Conservation (phyloP, 768 basidiomycete genomes). For the Asterophora parasitica region DNA sequence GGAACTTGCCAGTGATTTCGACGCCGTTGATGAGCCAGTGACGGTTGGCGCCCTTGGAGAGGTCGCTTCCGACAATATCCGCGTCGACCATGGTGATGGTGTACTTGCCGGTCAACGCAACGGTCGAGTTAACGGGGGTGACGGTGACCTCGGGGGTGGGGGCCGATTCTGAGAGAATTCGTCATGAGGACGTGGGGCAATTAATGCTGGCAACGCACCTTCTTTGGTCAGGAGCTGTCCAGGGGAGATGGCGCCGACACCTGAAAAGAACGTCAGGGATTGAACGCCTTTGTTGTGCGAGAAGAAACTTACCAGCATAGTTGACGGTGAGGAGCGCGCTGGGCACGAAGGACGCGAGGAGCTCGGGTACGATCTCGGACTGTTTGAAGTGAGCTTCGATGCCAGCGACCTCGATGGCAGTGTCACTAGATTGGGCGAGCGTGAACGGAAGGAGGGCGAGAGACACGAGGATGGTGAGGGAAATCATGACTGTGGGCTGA, state of each 20-base stretch:
- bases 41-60: slow-evolving; percentile 56
- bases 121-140: slow-evolving; percentile 43
- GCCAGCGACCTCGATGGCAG: slow-evolving; percentile 43
- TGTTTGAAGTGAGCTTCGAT: slow-evolving; percentile 67
- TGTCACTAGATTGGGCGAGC: slow-evolving; percentile 41
- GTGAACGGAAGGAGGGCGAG: slow-evolving; percentile 39
- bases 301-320: slow-evolving; percentile 33
- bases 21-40: slow-evolving; percentile 81
- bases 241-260: slow-evolving; percentile 44
- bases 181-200: not conserved
- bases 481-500: slow-evolving; percentile 25
- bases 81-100: slow-evolving; percentile 78
- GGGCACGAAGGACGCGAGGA: slow-evolving; percentile 59
- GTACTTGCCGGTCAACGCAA: slow-evolving; percentile 43
- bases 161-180: slow-evolving; percentile 44
- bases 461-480: slow-evolving; percentile 27
- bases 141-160: slow-evolving; percentile 51
- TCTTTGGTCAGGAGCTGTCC: slow-evolving; percentile 56
- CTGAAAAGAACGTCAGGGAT: slow-evolving; percentile 18
- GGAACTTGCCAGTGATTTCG: slow-evolving; percentile 35
- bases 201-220: slow-evolving; percentile 28
- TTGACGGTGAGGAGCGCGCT: slow-evolving; percentile 49
- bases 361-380: slow-evolving; percentile 55
- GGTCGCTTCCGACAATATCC: slow-evolving; percentile 56
- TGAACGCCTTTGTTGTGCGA: not conserved